Base-by-base conservation (phyloP, 352 stramenopile species). In the Phytophthora agathidicida region DNA sequence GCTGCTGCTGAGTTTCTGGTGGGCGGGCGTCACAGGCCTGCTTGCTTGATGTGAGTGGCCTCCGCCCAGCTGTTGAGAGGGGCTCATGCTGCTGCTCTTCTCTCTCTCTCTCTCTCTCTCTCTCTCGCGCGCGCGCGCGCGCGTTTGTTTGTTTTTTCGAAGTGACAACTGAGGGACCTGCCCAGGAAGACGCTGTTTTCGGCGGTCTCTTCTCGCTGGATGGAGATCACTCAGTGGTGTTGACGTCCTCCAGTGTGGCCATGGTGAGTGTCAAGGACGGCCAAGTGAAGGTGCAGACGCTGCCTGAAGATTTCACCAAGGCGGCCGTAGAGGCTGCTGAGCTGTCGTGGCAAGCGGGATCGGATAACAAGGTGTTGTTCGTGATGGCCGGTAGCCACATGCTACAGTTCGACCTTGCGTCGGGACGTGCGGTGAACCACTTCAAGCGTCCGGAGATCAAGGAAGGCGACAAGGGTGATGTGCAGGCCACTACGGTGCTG, bases 241-340 rank as follows among this genome's bases (percentile, higher is more conserved):
- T 91, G 13, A 78, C 79, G 24, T 78, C 74, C 0, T 56, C 42
- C 2, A 73, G 68, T 32, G 76, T 75, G 6, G 60, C 66, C n/a
- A 74, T 91, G 51, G 44, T 91, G 24, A 69, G 67, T 35, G 45
- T 93, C 45, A 86, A 88, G 43, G 72, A 89, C 43, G 83, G 81
- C 3, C 65, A 65, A 5, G 48, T 91, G 9, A 46, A 75, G 24
- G 73, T 75, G 64, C 66, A 71, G 26, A 45, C 52, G 10, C 73
- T 94, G 11, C 38, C 68, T 3, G 33, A 65, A 11, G 51, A 68
- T 3, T 67, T 75, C 42, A 57, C 61, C 7, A 50, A 75, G 31
- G 57, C 60, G n/a, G 53, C 53, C 2, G 37, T 77, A 0, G 56
- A 68, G 26, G 26, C 48, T 5, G 19, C 42, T 0, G 26, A 44